These are phyloP conservation scores for Boletus reticuloceps DNA, from an alignment of 768 basidiomycete species.

Conservation along the genomic window DNA sequence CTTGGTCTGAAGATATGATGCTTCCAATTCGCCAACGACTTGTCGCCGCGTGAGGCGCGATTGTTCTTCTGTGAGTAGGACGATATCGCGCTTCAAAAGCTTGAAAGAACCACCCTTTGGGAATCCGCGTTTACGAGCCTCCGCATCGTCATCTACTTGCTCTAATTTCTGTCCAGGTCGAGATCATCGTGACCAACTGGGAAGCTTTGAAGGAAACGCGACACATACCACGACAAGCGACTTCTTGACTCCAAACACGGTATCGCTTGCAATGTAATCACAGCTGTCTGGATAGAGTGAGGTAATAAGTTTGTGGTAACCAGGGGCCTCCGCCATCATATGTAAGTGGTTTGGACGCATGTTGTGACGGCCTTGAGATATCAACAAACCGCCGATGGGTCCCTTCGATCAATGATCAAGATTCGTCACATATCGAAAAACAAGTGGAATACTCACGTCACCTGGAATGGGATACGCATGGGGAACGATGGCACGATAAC, in stretches of 20 bases:
- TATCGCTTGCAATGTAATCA: conserved; percentile 62
- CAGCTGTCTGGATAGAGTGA: conserved; percentile 75
- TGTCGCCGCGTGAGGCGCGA: conserved; percentile 29
- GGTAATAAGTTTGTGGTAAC: conserved; percentile 70
- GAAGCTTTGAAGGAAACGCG: background rate
- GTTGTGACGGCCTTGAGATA: conserved; percentile 60
- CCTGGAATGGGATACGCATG: conserved; percentile 72
- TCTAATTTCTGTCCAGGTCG: conserved; percentile 43
- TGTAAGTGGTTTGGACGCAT: conserved; percentile 83
- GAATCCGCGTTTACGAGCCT: conserved; percentile 53
- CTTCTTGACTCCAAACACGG: conserved; percentile 80
- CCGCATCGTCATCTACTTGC: conserved; percentile 49
- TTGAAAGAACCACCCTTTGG: conserved; percentile 45
- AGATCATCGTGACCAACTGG: background rate
- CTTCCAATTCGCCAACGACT: conserved; percentile 10
- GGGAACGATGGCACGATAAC: conserved; percentile 70
- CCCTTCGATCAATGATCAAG: conserved; percentile 41
- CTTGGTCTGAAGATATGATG: background rate
- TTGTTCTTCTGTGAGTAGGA: conserved; percentile 44
- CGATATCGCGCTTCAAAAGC: conserved; percentile 45
- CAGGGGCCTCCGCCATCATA: conserved; percentile 65
- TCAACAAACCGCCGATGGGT: conserved; percentile 64
- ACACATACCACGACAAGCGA: conserved; percentile 69
- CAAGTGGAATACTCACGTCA: conserved; percentile 43
- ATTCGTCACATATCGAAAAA: conserved; percentile 1